phyloP scores from a whole-genome alignment of 176 grass and related monocot genomes.

The Triticum monococcum region DNA sequence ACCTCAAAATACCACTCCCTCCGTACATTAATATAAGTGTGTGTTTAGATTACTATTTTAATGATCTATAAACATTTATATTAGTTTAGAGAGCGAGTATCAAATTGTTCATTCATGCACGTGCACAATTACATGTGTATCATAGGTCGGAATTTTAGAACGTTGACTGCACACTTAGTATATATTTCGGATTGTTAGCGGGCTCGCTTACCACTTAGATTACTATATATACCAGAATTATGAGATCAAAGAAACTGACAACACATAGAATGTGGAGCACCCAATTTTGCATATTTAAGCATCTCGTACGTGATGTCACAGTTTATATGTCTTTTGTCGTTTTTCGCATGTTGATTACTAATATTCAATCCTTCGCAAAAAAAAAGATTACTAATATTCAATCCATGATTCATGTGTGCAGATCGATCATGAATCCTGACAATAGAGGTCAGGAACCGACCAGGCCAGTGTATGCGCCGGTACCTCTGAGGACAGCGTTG shows the following conservation, averaged over 20 bases:
- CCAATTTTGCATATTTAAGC: neutral
- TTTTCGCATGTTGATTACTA: neutral
- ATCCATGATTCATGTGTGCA: neutral
- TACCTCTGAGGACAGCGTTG: neutral
- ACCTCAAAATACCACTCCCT: too few relatives aligned
- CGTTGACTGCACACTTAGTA: neutral
- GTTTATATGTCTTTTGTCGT: neutral
- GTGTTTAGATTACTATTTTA: too few relatives aligned
- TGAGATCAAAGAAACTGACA: neutral
- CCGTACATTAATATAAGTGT: too few relatives aligned
- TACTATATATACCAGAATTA: neutral
- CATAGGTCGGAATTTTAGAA: too few relatives aligned
- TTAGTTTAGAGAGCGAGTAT: too few relatives aligned
- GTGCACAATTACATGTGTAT: too few relatives aligned
- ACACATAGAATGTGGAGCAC: neutral
- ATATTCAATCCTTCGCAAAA: neutral
- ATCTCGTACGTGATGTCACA: neutral
- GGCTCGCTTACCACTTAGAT: too few relatives aligned
- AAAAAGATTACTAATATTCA: neutral
- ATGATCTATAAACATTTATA: too few relatives aligned
- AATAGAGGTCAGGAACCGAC: neutral
- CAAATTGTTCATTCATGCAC: neutral
- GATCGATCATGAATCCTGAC: neutral
- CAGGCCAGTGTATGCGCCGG: neutral
- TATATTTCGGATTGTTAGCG: too few relatives aligned